Base-by-base conservation (phyloP, 2,329 filamentous ascomycete genomes). In the Aspergillus novofumigatus region DNA sequence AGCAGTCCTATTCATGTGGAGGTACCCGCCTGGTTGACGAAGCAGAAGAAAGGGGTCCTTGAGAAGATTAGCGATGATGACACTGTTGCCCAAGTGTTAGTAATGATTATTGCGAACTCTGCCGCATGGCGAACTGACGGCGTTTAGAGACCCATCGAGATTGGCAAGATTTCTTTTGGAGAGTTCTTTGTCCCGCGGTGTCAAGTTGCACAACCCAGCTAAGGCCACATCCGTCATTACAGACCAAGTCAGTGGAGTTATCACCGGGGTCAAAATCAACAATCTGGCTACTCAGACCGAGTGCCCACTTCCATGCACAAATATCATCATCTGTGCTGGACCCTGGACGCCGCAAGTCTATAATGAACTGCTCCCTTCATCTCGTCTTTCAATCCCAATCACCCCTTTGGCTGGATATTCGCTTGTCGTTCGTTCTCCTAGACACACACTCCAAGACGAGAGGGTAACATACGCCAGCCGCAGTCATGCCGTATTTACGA, bases 341-440 rank as follows among this genome's bases (percentile, higher is more conserved):
- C 82, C 85, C 3, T 93, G 90, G 90, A 88, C 88, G 0, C 80
- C 84, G 0, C 73, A 75, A 32, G 84, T 90, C n/a, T 88, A 91
- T 67, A 64, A 74, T 2, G 74, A 77, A 0, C 80, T 93, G 17
- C 92, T 93, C 66, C 84, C 84, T 0, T 65, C 71, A 0, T 80
- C 86, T 1, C 67, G 65, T 2, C 66, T 80, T 1, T 69, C 75
- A 10, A 74, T 92, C 23, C 83, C 85, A 0, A 77, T 91, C 45
- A 75, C 77, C 3, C 80, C 83, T 20, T 75, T 92, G 4, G 87
- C 88, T 0, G 90, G 90, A 0, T 86, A 92, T 72, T 91, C 87
- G 20, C 73, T 93, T 8, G 81, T 92, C 2, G 72, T 92, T 4
- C 81, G 77, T 56, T 85, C 83, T 5, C 84, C 86, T 1, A 76